Conservation (phyloP, 257 asterid genomes). For the Jacaranda mimosifolia region DNA sequence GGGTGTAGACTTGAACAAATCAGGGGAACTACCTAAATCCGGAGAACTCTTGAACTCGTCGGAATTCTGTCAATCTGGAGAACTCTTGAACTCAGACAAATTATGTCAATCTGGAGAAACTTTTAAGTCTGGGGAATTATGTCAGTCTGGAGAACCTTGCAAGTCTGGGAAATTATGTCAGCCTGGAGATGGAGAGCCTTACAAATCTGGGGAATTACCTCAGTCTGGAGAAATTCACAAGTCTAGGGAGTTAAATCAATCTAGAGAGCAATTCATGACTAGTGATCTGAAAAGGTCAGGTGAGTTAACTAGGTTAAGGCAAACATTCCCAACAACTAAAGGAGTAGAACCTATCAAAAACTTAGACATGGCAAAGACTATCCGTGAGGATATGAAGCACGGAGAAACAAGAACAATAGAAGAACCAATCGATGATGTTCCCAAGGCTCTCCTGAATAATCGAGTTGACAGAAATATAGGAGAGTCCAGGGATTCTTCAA, state of each 20-base stretch:
- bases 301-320: conserved; percentile 27
- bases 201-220: neutral
- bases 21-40: conserved; percentile 39
- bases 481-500: conserved; percentile 32
- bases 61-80: conserved; percentile 6
- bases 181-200: conserved; percentile 27
- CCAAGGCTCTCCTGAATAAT: conserved; percentile 33
- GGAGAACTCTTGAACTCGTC: neutral
- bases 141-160: conserved; percentile 17
- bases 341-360: conserved; percentile 33
- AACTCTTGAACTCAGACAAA: conserved; percentile 11
- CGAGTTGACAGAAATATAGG: conserved; percentile 27
- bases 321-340: conserved; percentile 25
- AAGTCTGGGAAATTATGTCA: conserved; percentile 6
- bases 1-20: conserved; percentile 37
- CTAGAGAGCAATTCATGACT: conserved; percentile 30
- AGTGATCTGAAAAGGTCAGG: conserved; percentile 29
- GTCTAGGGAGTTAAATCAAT: conserved; percentile 23
- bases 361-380: conserved; percentile 20
- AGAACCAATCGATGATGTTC: conserved; percentile 33
- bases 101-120: conserved; percentile 5
- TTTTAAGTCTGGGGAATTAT: conserved; percentile 27
- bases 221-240: conserved; percentile 16
- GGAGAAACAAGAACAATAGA: conserved; percentile 24
- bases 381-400: conserved; percentile 25